A percentile compares a stretch with the other conserved stretches of the same genome.
Evolutionary conservation across 306 rosid genomes (phyloP).

Genomic region (Datisca glomerata): DNA sequence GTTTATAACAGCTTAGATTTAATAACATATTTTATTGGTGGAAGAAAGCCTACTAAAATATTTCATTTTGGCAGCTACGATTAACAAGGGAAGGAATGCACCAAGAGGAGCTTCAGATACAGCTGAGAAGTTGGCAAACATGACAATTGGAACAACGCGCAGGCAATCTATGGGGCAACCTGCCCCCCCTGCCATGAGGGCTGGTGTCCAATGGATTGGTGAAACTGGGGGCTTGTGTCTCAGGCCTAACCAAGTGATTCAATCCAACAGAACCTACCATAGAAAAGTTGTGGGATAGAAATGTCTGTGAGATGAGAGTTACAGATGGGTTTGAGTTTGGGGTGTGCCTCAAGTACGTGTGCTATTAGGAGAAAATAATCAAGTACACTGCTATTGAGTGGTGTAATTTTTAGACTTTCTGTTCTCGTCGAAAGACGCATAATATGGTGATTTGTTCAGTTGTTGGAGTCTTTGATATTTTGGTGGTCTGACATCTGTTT

Average conservation of each 20-base stretch:
- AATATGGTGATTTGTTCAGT: too few relatives aligned
- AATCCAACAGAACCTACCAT: constrained; percentile 41
- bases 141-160: constrained; percentile 38
- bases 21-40: not conserved
- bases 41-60: too few relatives aligned
- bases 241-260: constrained; percentile 43
- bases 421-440: too few relatives aligned
- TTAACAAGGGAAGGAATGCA: constrained; percentile 39
- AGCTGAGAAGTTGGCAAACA: constrained; percentile 61
- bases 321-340: too few relatives aligned
- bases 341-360: too few relatives aligned
- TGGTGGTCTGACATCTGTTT: too few relatives aligned
- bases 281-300: constrained; percentile 72
- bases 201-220: constrained; percentile 73
- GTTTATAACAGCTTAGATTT: not conserved
- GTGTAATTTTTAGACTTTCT: too few relatives aligned
- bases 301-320: too few relatives aligned
- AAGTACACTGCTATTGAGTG: too few relatives aligned
- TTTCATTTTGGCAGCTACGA: too few relatives aligned
- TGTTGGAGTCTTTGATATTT: too few relatives aligned
- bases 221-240: constrained; percentile 50
- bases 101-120: constrained; percentile 45
- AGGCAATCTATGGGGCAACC: constrained; percentile 40
- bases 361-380: too few relatives aligned
- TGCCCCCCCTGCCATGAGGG: constrained; percentile 63